These are phyloP conservation scores for Aspergillus caelatus DNA, from an alignment of 2,329 filamentous ascomycete species.

Conservation along the genomic window DNA sequence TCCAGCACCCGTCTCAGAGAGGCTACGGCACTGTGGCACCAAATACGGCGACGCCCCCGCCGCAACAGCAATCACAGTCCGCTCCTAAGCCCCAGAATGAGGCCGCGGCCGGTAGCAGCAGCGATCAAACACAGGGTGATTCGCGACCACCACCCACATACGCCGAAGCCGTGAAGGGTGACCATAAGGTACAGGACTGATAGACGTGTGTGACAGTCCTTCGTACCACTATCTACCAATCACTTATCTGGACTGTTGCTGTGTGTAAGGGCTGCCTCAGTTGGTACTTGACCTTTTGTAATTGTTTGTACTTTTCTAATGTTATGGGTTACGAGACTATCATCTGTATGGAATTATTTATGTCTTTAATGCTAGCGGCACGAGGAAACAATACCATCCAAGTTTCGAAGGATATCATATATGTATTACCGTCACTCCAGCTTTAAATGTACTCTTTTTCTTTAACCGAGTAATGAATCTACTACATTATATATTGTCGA, in stretches of 20 bases:
- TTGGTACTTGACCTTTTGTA: neutral
- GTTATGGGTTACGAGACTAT: neutral
- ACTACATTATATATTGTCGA: neutral
- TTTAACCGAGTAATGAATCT: neutral
- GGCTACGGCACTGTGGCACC: slow-evolving; percentile 43
- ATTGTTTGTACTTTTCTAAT: slow-evolving; percentile 4
- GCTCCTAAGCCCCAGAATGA: slow-evolving; percentile 27
- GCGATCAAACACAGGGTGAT: slow-evolving; percentile 37
- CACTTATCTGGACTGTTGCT: neutral
- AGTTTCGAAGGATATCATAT: neutral
- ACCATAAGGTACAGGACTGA: slow-evolving; percentile 84
- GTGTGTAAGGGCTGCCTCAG: neutral
- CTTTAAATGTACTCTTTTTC: neutral
- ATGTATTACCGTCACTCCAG: neutral
- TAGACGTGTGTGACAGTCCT: neutral
- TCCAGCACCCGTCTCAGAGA: slow-evolving; percentile 36
- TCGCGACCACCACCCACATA: slow-evolving; percentile 74
- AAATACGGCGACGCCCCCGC: slow-evolving; percentile 28
- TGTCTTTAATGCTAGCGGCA: neutral
- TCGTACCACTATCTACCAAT: neutral
- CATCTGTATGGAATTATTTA: neutral
- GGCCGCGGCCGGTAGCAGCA: slow-evolving; percentile 32
- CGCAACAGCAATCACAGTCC: slow-evolving; percentile 16
- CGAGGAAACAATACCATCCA: neutral
- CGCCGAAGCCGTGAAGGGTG: slow-evolving; percentile 83